Conservation (phyloP, 192 early-diverging fungal species). For the Thoreauomyces humboldtii region DNA sequence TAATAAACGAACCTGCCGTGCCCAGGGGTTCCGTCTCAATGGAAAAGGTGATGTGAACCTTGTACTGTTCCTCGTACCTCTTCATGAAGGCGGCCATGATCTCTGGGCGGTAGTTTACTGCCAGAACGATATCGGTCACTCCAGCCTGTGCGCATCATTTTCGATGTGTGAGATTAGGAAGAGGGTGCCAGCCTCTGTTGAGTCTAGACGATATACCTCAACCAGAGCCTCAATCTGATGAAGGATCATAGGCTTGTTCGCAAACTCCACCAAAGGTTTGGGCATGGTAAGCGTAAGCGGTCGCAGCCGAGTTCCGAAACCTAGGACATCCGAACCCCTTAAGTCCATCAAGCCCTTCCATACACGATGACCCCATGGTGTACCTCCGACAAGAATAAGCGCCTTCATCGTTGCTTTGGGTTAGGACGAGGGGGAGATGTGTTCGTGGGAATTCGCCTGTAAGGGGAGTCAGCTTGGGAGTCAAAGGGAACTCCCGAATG, state of each 20-base stretch:
- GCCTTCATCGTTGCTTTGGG: conserved; percentile 54
- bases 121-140: conserved; percentile 95
- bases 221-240: conserved; percentile 97
- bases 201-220: conserved; percentile 70
- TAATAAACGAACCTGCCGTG: conserved; percentile 56
- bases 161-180: neutral
- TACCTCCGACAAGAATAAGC: conserved; percentile 62
- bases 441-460: too few species aligned
- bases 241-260: conserved; percentile 97
- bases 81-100: conserved; percentile 92
- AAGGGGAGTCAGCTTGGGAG: too few species aligned
- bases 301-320: conserved; percentile 96
- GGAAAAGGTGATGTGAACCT: conserved; percentile 53
- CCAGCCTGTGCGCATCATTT: conserved; percentile 83
- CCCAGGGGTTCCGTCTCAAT: conserved; percentile 60
- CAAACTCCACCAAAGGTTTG: conserved; percentile 98
- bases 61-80: conserved; percentile 81
- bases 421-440: too few species aligned
- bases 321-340: conserved; percentile 30
- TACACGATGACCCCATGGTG: neutral
- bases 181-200: neutral
- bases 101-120: conserved; percentile 94
- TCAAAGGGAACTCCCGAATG: too few species aligned
- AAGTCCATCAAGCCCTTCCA: neutral
- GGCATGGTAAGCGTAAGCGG: conserved; percentile 96